Evolutionary conservation across 2,329 filamentous ascomycete species (phyloP).

Genomic region (Claviceps fusiformis): DNA sequence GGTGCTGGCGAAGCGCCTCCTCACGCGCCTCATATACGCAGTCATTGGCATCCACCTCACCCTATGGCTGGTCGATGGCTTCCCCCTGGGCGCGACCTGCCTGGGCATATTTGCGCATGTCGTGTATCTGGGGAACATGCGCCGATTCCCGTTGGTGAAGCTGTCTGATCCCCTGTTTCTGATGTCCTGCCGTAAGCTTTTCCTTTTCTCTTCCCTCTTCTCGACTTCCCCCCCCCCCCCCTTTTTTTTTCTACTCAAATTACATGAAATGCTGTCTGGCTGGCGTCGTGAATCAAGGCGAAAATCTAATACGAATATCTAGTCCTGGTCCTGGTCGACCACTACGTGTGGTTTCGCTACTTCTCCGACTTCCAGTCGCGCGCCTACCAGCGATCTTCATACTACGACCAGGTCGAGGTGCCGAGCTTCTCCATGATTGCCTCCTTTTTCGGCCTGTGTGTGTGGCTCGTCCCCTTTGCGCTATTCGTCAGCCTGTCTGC

Average conservation of each 20-base stretch:
- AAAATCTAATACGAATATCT: not conserved
- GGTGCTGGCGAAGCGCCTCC: conserved; percentile 75
- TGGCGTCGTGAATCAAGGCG: not conserved
- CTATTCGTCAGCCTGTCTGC: conserved; percentile 90
- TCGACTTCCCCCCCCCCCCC: too few relatives aligned
- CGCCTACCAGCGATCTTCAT: conserved; percentile 44
- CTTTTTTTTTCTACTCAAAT: not conserved
- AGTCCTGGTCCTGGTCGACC: conserved; percentile 77
- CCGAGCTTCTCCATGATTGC: conserved; percentile 90
- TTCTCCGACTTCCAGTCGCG: conserved; percentile 56
- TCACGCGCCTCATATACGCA: conserved; percentile 71
- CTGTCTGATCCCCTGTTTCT: conserved; percentile 79
- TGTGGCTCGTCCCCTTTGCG: conserved; percentile 92
- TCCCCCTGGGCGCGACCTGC: conserved; percentile 61
- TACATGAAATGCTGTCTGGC: not conserved
- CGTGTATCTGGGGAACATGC: conserved; percentile 79
- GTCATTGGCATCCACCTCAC: conserved; percentile 63
- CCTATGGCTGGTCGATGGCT: conserved; percentile 70
- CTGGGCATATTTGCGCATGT: conserved; percentile 70
- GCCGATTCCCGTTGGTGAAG: conserved; percentile 62
- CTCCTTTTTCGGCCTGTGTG: conserved; percentile 88
- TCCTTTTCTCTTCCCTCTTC: not conserved
- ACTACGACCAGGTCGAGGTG: conserved; percentile 48
- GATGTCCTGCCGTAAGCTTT: conserved; percentile 52
- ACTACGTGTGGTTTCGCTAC: conserved; percentile 91